Percentiles rank a stretch among this genome's conserved stretches.
These are phyloP conservation scores for Leccinum fallax DNA, from an alignment of 1,284 basidiomycete species.

Conservation along the genomic window DNA sequence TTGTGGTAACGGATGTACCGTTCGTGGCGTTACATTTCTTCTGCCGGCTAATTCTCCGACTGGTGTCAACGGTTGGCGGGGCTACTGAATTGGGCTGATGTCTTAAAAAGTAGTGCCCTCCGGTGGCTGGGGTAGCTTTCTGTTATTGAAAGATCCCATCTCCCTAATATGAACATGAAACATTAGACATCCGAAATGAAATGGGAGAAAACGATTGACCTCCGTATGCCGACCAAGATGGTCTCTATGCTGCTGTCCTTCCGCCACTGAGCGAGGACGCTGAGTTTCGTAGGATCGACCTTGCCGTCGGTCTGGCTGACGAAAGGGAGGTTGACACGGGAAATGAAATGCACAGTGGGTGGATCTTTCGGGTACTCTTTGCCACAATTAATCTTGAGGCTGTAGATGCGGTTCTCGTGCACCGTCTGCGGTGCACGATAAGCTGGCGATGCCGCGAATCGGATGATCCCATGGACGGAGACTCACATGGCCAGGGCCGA, in stretches of 20 bases:
- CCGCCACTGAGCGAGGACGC: conserved; percentile 75
- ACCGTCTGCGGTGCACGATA: conserved; percentile 65
- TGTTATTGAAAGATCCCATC: conserved; percentile 90
- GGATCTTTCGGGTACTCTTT: conserved; percentile 80
- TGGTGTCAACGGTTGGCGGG: conserved; percentile 1
- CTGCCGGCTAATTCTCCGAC: conserved; percentile 14
- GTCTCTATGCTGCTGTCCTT: conserved; percentile 82
- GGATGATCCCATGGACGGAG: not conserved
- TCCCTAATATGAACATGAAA: conserved; percentile 57
- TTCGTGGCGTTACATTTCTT: conserved; percentile 17
- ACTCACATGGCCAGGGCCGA: conserved; percentile 93
- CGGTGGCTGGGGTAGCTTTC: conserved; percentile 93
- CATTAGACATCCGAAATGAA: conserved; percentile 4
- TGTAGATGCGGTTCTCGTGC: conserved; percentile 99
- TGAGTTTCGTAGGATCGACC: conserved; percentile 74
- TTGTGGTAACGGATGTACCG: conserved; percentile 11
- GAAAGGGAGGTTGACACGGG: conserved; percentile 94
- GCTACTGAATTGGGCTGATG: conserved; percentile 31
- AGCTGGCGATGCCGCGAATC: conserved; percentile 25
- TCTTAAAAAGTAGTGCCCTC: conserved; percentile 77
- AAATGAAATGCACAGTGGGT: conserved; percentile 84
- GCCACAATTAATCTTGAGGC: conserved; percentile 88
- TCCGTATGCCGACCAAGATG: conserved; percentile 87
- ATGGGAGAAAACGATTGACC: conserved; percentile 44
- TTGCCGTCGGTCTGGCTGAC: conserved; percentile 77